These are phyloP conservation scores for Fomitopsis pinicola DNA, from an alignment of 1,284 basidiomycete genomes.

Conservation along the genomic window DNA sequence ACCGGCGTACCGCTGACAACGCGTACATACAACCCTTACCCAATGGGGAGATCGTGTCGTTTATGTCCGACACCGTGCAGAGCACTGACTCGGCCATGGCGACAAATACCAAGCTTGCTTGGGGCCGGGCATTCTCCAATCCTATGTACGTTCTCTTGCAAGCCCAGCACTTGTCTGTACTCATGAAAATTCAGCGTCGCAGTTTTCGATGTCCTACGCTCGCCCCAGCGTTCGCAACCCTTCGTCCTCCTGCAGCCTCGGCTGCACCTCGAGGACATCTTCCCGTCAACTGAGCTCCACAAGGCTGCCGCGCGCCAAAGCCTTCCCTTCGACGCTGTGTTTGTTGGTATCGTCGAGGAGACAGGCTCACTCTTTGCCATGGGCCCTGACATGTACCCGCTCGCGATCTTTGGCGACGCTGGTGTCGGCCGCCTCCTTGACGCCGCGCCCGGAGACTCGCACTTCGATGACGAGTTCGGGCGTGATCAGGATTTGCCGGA, in stretches of 20 bases:
- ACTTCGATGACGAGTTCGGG: slow-evolving; percentile 11
- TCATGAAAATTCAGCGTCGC: slow-evolving; percentile 52
- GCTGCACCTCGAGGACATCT: slow-evolving; percentile 59
- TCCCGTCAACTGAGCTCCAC: slow-evolving; percentile 42
- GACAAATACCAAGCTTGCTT: slow-evolving; percentile 44
- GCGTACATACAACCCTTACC: slow-evolving; percentile 76
- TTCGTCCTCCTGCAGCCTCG: slow-evolving; percentile 79
- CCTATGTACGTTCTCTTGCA: slow-evolving; percentile 42
- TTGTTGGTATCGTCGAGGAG: slow-evolving; percentile 70
- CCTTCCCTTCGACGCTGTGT: slow-evolving; percentile 53
- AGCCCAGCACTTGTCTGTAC: not conserved
- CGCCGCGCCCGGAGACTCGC: slow-evolving; percentile 26
- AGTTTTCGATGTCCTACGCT: slow-evolving; percentile 70
- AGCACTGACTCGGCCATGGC: slow-evolving; percentile 21
- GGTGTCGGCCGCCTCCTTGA: slow-evolving; percentile 29
- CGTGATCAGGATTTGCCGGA: slow-evolving; percentile 30
- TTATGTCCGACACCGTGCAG: slow-evolving; percentile 42
- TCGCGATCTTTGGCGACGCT: slow-evolving; percentile 63
- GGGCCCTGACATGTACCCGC: slow-evolving; percentile 68
- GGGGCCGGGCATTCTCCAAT: slow-evolving; percentile 51
- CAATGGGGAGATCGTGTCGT: slow-evolving; percentile 71
- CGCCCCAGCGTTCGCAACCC: slow-evolving; percentile 44
- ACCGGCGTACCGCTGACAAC: slow-evolving; percentile 69
- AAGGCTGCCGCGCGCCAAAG: slow-evolving; percentile 28
- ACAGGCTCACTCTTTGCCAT: slow-evolving; percentile 75